Evolutionary conservation across 177 flowering plant genomes (phyloP), one percentile per base, ranked within the genome.

Genomic region (Telopea speciosissima): DNA sequence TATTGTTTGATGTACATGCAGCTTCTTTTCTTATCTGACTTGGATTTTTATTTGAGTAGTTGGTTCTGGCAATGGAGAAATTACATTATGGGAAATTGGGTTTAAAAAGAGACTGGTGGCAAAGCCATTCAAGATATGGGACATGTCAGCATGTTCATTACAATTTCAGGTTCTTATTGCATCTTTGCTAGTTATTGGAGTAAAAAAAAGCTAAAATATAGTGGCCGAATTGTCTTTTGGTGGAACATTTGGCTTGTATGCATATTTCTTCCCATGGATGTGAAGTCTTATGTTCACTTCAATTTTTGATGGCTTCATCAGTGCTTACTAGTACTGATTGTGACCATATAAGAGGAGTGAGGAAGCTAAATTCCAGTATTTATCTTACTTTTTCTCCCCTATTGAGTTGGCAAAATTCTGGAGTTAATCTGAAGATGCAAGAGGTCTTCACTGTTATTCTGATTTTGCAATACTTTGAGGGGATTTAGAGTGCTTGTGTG

Each of bases 41-140:
- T 62, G 42, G 54, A 13, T 33, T 67, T 23, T 36, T 49, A 63
- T 72, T 70, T 67, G 68, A 56, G 73, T 82, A 95, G 99, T 92
- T 77, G 97, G 99, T 64, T 81, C 85, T 76, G 74, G 26, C 60
- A 87, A 68, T 76, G 99, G 93, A 63, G 97, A 95, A 68, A 80
- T 89, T 63, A 80, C 89, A n/a, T 84, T 95, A 22, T 95, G 97
- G 96, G 97, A 92, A 33, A 82, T 89, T 70, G 82, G 78, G 17
- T 69, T 75, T n/a, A 83, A 89, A 14, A 94, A 90, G 76, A 92
- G 86, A 71, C 68, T 95, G 79, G 78, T 84, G 49, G 74, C 91
- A 23, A 86, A 85, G 82, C 89, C 88, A 49, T 95, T 95, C 80
- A 91, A 88, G 75, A 77, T 88, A 42, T 89, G 96, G 97, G 92